Percentiles rank a stretch among this genome's conserved stretches.
Conservation (phyloP, 1,284 basidiomycete genomes). For the Rhodotorula mucilaginosa region DNA sequence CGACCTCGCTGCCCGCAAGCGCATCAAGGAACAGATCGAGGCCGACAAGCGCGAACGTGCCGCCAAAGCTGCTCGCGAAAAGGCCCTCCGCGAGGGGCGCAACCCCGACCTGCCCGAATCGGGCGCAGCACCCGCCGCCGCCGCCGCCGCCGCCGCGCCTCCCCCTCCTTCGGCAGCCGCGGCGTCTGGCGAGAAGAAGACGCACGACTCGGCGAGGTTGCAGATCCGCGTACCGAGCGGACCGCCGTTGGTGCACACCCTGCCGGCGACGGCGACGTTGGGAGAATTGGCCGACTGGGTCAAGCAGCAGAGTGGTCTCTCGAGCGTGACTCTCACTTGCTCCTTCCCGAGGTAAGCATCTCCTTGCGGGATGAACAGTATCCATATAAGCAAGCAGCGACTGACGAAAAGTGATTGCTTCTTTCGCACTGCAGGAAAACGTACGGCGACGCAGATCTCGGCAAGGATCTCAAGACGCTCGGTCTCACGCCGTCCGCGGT, state of each 20-base stretch:
- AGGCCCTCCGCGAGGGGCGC: constrained; percentile 74
- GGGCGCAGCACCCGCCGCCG: constrained; percentile 42
- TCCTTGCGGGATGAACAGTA: no score
- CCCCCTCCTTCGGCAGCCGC: constrained; percentile 44
- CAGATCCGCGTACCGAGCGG: constrained; percentile 75
- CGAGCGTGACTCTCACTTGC: constrained; percentile 63
- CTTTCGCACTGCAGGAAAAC: constrained; percentile 62
- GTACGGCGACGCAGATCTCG: constrained; percentile 63
- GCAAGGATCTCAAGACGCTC: constrained; percentile 65
- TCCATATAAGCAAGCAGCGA: no score
- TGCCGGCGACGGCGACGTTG: constrained; percentile 72
- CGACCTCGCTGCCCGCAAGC: constrained; percentile 60
- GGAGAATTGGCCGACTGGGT: constrained; percentile 81
- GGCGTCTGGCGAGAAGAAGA: constrained; percentile 41
- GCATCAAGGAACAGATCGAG: constrained; percentile 66
- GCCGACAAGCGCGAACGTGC: constrained; percentile 85
- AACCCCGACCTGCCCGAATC: constrained; percentile 36
- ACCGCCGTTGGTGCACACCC: constrained; percentile 71
- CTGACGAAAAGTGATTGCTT: no score
- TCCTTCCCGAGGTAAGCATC: constrained; percentile 74
- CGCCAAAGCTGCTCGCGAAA: constrained; percentile 80
- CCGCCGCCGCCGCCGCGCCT: constrained; percentile 49
- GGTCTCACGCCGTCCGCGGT: constrained; percentile 66
- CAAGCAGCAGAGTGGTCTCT: constrained; percentile 71
- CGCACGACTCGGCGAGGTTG: constrained; percentile 64